Base-by-base conservation (phyloP, 148 eudicot species). In the Nepenthes gracilis region DNA sequence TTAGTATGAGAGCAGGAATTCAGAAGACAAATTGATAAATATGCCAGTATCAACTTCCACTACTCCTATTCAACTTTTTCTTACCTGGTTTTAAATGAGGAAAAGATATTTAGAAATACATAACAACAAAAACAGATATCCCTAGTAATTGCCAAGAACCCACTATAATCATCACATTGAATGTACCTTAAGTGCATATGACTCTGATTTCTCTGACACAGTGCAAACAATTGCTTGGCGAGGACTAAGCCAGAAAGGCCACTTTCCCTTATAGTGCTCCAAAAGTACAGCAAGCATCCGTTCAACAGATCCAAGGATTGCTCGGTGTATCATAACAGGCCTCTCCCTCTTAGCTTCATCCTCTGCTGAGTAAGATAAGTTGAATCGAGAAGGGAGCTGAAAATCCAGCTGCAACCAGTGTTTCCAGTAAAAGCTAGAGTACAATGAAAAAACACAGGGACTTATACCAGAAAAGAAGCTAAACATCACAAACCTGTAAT, bases 241-340 rank as follows among this genome's bases (percentile, higher is more conserved):
- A 2, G 99, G 99, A 69, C 99, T 94, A 7, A 86, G 85, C 99
- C 99, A 94, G 71, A 94, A 83, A 14, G 99, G 99, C 99, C 97
- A 89, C 72, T 89, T 94, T 40, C 99, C 99, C 76, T 94, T 94
- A 50, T 76, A 86, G 73, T 94, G 99, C 78, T 94, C 99, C 75
- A 94, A 68, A n/a, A 94, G 88, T 66, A 94, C 86, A 34, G 99
- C 99, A 75, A 89, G 81, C 99, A 94, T 89, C 35, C 99, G 79
- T 68, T 94, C 99, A 68, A 94, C 97, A 57, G 99, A 94, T 33
- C 99, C 99, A 55, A 94, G 83, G 62, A 89, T 81, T 33, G 99
- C 99, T 65, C 99, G 74, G 77, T 94, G 99, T 64, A 94, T 78
- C 85, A 94, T 94, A 12, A 94, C 99, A 43, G 99, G 99, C 60